Percentiles rank a stretch among this genome's conserved stretches.
These are phyloP conservation scores for Monosporascus sp. DNA, from an alignment of 2,329 filamentous ascomycete genomes.

Conservation along the genomic window DNA sequence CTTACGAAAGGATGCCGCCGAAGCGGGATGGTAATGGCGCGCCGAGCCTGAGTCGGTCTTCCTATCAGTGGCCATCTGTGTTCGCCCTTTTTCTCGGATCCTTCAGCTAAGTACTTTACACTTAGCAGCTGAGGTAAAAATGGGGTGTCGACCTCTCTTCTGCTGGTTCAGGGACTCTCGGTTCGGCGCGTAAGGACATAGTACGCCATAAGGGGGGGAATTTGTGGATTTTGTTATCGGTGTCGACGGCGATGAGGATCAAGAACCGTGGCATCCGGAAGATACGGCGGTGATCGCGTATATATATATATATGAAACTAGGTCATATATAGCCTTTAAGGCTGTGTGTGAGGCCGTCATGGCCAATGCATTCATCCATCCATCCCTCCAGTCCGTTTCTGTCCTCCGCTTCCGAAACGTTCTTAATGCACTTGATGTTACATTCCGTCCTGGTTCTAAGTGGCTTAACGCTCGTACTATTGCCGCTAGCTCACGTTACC, in stretches of 20 bases:
- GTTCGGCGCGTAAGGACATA: neutral
- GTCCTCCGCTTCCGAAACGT: neutral
- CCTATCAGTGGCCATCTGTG: constrained; percentile 36
- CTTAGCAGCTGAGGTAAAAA: neutral
- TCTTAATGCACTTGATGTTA: neutral
- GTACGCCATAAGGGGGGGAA: neutral
- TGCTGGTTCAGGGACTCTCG: constrained; percentile 2
- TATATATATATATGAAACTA: too few species aligned
- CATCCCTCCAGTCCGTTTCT: neutral
- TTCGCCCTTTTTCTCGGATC: constrained; percentile 6
- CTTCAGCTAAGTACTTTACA: neutral
- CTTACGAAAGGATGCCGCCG: constrained; percentile 49
- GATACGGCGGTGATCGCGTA: too few species aligned
- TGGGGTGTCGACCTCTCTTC: neutral
- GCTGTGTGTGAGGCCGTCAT: too few species aligned
- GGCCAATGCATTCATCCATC: neutral
- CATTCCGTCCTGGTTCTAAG: neutral
- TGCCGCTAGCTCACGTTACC: too few species aligned
- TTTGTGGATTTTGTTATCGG: too few species aligned
- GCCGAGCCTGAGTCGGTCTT: constrained; percentile 39
- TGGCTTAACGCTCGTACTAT: too few species aligned
- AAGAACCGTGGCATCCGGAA: too few species aligned
- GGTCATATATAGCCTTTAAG: too few species aligned
- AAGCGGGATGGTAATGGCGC: constrained; percentile 37
- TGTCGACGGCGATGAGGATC: too few species aligned